These are phyloP conservation scores for Ophiosphaerella herpotricha DNA, from an alignment of 2,329 filamentous ascomycete species.

Conservation along the genomic window DNA sequence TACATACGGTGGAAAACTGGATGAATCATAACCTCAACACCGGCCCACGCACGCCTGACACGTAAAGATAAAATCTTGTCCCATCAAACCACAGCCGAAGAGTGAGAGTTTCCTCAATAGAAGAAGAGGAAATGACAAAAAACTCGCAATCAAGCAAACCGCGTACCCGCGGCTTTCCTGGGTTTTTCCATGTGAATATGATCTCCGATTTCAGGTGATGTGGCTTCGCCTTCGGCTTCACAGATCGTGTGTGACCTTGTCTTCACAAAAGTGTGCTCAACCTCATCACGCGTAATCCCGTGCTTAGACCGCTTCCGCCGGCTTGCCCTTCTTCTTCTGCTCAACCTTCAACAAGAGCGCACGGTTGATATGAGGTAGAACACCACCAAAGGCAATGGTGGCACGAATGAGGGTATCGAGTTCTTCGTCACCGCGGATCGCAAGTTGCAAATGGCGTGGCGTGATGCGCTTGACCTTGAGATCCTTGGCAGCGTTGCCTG, in stretches of 20 bases:
- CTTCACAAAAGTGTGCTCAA: background rate
- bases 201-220: background rate
- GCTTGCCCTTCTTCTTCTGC: slow-evolving; percentile 94
- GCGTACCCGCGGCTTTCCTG: slow-evolving; percentile 10
- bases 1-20: slow-evolving; percentile 31
- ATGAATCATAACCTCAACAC: slow-evolving; percentile 30
- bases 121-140: slow-evolving; percentile 14
- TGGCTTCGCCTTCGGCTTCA: background rate
- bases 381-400: slow-evolving; percentile 97
- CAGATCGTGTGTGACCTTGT: slow-evolving; percentile 3
- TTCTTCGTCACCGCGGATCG: slow-evolving; percentile 98
- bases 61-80: slow-evolving; percentile 25
- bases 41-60: slow-evolving; percentile 29
- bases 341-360: slow-evolving; percentile 94
- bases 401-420: slow-evolving; percentile 96
- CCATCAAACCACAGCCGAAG: slow-evolving; percentile 13
- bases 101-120: slow-evolving; percentile 11
- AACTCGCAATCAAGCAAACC: slow-evolving; percentile 23
- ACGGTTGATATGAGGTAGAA: slow-evolving; percentile 97
- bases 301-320: slow-evolving; percentile 30
- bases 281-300: slow-evolving; percentile 4
- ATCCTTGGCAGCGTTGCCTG: slow-evolving; percentile 98
- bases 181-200: background rate
- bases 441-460: slow-evolving; percentile 94
- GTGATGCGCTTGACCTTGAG: slow-evolving; percentile 99